phyloP scores from a whole-genome alignment of 371 early-diverging fungal genomes.

The Mortierella sp. region DNA sequence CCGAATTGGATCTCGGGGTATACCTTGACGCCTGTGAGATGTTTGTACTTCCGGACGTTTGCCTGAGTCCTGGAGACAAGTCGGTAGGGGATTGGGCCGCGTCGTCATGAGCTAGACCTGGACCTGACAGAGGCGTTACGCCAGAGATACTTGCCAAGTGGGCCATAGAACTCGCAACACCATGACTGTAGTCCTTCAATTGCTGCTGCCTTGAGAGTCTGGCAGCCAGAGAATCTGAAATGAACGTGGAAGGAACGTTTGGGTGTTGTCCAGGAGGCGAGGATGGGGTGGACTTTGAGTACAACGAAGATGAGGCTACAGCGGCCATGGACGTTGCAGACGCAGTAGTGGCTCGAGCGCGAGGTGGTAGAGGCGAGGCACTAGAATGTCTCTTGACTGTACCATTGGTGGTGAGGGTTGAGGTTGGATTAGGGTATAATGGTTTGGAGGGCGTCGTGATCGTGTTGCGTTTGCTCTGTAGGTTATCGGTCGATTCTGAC shows the following conservation, averaged over 20 bases:
- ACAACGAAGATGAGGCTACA: conserved; percentile 21
- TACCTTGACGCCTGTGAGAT: neutral
- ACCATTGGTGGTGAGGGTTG: neutral
- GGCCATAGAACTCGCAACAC: conserved; percentile 26
- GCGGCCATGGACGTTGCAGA: conserved; percentile 10
- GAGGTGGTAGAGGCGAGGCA: conserved; percentile 25
- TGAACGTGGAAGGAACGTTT: neutral
- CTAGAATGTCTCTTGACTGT: conserved; percentile 33
- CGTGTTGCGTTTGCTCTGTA: conserved; percentile 42
- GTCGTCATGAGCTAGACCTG: neutral
- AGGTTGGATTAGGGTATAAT: conserved; percentile 31
- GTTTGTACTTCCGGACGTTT: neutral
- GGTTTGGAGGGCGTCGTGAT: conserved; percentile 29
- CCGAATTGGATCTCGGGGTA: conserved; percentile 20
- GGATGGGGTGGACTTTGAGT: conserved; percentile 40
- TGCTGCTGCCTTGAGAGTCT: conserved; percentile 25
- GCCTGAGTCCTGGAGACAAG: neutral
- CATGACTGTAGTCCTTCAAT: conserved; percentile 32
- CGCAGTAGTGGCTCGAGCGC: conserved; percentile 14
- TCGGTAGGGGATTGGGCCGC: conserved; percentile 3
- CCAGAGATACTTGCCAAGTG: conserved; percentile 18
- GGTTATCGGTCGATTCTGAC: conserved; percentile 27
- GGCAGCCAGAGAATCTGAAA: conserved; percentile 7
- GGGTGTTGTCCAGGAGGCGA: conserved; percentile 32
- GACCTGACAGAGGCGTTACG: conserved; percentile 9